Evolutionary conservation across 768 basidiomycete species (phyloP).

Genomic region (Tricholoma saponaceum): DNA sequence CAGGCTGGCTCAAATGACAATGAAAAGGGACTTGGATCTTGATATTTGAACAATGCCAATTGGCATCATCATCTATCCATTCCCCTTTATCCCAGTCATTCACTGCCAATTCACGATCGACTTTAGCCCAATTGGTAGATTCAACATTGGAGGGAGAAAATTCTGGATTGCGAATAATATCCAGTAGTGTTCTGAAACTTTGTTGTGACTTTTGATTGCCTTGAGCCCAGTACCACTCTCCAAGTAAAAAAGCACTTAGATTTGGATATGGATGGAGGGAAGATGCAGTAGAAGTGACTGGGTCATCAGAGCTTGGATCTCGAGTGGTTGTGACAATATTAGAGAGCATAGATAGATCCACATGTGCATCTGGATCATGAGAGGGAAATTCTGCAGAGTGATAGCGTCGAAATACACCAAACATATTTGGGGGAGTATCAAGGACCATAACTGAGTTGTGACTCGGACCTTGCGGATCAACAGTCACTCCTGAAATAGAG

Average conservation of each 20-base stretch:
- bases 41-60: slow-evolving; percentile 10
- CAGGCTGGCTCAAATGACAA: background rate
- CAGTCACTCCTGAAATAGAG: too few species aligned
- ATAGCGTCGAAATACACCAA: background rate
- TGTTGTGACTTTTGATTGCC: slow-evolving; percentile 5
- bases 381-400: background rate
- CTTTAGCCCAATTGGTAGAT: too few species aligned
- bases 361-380: background rate
- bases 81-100: background rate
- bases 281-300: background rate
- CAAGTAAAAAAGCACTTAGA: slow-evolving; percentile 5
- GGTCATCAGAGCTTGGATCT: background rate
- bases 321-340: background rate
- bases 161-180: slow-evolving; percentile 3
- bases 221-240: slow-evolving; percentile 10
- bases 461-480: too few species aligned
- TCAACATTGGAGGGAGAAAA: slow-evolving; percentile 7
- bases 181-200: slow-evolving; percentile 3
- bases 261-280: slow-evolving; percentile 8
- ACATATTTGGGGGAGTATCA: background rate
- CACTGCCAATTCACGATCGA: slow-evolving; percentile 3
- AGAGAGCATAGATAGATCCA: background rate
- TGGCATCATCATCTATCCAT: slow-evolving; percentile 12
- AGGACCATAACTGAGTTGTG: background rate
- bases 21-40: slow-evolving; percentile 9